These are phyloP conservation scores for Eleusine indica DNA, from an alignment of 176 grass and related monocot species.

Conservation along the genomic window DNA sequence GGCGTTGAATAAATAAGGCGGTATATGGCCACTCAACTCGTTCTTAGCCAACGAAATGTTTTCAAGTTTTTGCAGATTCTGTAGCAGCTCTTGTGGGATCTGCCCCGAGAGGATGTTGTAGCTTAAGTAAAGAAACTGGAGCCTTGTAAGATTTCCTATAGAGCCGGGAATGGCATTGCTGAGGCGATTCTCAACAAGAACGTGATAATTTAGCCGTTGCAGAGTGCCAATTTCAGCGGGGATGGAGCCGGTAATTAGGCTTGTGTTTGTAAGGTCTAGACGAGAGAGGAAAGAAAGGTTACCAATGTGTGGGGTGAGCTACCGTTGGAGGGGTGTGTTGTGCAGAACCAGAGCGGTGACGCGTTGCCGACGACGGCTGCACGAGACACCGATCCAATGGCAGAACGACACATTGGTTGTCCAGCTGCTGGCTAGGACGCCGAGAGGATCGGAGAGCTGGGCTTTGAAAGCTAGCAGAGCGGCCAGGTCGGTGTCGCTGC, in stretches of 20 bases:
- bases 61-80: not conserved
- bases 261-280: constrained; percentile 16
- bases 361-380: not conserved
- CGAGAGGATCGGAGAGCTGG: not conserved
- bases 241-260: not conserved
- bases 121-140: not conserved
- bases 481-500: not conserved
- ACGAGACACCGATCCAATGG: constrained; percentile 6
- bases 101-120: not conserved
- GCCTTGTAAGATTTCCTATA: constrained; percentile 32
- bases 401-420: constrained; percentile 11
- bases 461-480: constrained; percentile 19
- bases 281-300: constrained; percentile 34
- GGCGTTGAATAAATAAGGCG: constrained; percentile 4
- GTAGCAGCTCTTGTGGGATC: not conserved
- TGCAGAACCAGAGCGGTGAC: not conserved
- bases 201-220: not conserved
- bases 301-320: not conserved
- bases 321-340: not conserved
- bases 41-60: not conserved
- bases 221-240: not conserved
- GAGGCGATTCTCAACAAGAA: not conserved
- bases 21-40: not conserved
- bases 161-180: not conserved
- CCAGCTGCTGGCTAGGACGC: constrained; percentile 16